Evolutionary conservation across 1,284 basidiomycete genomes (phyloP).

Genomic region (Apiotrichum laibachii): DNA sequence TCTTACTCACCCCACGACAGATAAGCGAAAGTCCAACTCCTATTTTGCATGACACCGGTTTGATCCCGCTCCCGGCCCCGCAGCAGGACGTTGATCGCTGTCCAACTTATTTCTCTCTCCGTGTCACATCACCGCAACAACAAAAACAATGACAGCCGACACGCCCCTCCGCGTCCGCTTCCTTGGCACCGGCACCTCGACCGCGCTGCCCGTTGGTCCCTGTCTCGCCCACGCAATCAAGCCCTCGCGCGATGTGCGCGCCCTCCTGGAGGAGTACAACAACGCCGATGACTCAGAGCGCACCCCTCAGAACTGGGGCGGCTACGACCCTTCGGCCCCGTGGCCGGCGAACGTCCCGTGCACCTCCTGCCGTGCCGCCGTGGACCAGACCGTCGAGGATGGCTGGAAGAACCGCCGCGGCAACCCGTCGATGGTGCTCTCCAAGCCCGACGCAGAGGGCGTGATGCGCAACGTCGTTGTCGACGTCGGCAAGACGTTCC

Average conservation of each 20-base stretch:
- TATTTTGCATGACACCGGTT: too few relatives aligned
- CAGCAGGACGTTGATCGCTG: too few relatives aligned
- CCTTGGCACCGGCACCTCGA: constrained; percentile 51
- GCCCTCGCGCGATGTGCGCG: constrained; percentile 20
- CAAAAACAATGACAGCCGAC: background rate
- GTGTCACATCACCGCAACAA: background rate
- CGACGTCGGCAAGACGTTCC: constrained; percentile 53
- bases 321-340: constrained; percentile 30
- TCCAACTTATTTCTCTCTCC: too few relatives aligned
- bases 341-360: constrained; percentile 47
- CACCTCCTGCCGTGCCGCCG: constrained; percentile 42
- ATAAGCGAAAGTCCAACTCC: too few relatives aligned
- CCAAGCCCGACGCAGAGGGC: constrained; percentile 15
- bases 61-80: too few relatives aligned
- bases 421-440: constrained; percentile 45
- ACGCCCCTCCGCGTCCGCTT: constrained; percentile 43
- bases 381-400: constrained; percentile 37
- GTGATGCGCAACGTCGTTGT: constrained; percentile 50
- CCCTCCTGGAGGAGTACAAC: constrained; percentile 20
- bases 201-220: constrained; percentile 48
- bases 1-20: too few relatives aligned
- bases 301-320: constrained; percentile 12
- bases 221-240: constrained; percentile 34
- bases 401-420: constrained; percentile 50
- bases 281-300: constrained; percentile 3